These are phyloP conservation scores for Cystobasidium pallidum DNA, from an alignment of 1,284 basidiomycete genomes.

Conservation along the genomic window DNA sequence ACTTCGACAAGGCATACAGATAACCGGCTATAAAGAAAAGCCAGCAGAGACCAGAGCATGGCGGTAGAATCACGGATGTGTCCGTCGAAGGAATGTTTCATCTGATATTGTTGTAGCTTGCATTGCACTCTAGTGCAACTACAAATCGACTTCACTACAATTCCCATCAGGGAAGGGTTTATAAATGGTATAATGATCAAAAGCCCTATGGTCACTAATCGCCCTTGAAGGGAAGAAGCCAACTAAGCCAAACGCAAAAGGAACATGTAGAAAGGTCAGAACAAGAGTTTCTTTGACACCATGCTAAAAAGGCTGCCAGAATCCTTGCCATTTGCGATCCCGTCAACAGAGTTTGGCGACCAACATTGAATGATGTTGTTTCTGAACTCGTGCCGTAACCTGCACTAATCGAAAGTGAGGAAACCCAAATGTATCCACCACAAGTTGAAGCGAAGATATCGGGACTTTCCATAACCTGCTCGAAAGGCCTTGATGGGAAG, in stretches of 20 bases:
- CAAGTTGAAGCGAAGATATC: background rate
- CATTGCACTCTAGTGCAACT: background rate
- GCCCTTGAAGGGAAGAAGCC: background rate
- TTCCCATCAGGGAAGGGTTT: background rate
- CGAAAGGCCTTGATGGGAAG: background rate
- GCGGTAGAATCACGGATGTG: background rate
- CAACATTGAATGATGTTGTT: background rate
- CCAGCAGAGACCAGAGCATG: background rate
- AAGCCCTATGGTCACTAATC: background rate
- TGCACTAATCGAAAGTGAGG: background rate
- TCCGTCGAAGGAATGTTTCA: background rate
- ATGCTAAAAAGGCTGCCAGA: too few species aligned
- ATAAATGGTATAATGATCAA: background rate
- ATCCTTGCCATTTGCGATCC: background rate
- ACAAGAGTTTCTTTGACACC: too few species aligned
- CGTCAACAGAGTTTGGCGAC: too few species aligned
- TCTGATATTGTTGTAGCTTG: conserved; percentile 3
- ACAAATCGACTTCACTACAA: background rate
- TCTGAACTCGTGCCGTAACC: background rate
- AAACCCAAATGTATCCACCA: background rate
- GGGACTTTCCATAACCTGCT: background rate
- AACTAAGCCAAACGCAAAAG: background rate
- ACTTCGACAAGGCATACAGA: too few species aligned
- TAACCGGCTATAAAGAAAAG: background rate
- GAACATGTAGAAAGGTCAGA: background rate